Conservation (phyloP, 2,329 filamentous ascomycete species). For the Pseudovirgaria hyperparasitica region DNA sequence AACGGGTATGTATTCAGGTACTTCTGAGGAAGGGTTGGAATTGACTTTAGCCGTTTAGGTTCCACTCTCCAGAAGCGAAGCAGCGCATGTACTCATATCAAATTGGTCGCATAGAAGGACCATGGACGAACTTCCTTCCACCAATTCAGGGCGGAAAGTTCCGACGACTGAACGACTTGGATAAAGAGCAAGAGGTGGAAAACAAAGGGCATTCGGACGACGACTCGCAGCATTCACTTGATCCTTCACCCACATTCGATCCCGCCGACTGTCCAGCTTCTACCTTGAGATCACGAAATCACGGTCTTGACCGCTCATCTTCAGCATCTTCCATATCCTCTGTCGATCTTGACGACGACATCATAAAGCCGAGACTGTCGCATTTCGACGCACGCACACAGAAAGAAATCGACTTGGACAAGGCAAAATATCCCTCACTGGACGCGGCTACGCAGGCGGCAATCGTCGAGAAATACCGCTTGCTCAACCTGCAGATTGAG, state of each 20-base stretch:
- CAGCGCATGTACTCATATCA: constrained; percentile 68
- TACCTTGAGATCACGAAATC: constrained; percentile 22
- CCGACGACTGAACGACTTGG: constrained; percentile 36
- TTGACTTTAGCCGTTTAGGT: constrained; percentile 33
- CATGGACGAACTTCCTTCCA: constrained; percentile 78
- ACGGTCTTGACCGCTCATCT: constrained; percentile 25
- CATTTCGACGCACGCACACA: constrained; percentile 62
- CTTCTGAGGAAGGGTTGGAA: background rate
- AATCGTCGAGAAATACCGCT: constrained; percentile 73
- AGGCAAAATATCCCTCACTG: constrained; percentile 67
- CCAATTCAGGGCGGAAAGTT: constrained; percentile 85
- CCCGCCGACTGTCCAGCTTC: constrained; percentile 28
- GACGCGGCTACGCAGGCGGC: constrained; percentile 60
- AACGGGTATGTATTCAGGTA: constrained; percentile 52
- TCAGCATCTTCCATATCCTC: constrained; percentile 50
- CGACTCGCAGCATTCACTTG: constrained; percentile 36
- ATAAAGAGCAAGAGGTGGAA: constrained; percentile 16
- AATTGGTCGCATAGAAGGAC: constrained; percentile 68
- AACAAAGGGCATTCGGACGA: too few species aligned
- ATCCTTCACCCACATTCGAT: constrained; percentile 48
- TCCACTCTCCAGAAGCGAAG: constrained; percentile 71
- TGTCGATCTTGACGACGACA: constrained; percentile 29
- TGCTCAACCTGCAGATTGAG: constrained; percentile 57
- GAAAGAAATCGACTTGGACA: constrained; percentile 62
- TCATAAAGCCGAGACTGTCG: constrained; percentile 34